Conservation (phyloP, 2,329 filamentous ascomycete genomes). For the Pseudohalonectria lignicola region DNA sequence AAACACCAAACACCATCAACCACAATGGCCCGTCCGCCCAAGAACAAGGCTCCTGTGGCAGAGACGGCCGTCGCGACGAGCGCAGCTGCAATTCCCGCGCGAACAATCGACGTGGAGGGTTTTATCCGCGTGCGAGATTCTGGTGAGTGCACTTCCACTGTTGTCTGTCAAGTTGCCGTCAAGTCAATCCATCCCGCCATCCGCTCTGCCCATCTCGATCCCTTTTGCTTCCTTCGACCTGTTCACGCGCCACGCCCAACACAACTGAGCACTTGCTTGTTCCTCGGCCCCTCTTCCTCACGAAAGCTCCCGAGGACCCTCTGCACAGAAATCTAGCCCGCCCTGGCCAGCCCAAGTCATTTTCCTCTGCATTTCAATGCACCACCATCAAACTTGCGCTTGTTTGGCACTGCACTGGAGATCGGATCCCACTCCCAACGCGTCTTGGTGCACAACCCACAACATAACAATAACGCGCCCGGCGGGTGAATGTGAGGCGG, state of each 20-base stretch:
- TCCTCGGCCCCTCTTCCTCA: neutral
- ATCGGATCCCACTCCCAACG: neutral
- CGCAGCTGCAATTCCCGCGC: slow-evolving; percentile 17
- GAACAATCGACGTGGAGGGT: slow-evolving; percentile 56
- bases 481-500: no score
- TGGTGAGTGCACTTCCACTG: slow-evolving; percentile 40
- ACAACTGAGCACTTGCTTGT: neutral
- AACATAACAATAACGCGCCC: neutral
- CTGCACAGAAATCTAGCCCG: no score
- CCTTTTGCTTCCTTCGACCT: no score
- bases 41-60: slow-evolving; percentile 11
- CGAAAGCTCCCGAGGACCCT: neutral
- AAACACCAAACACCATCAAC: slow-evolving; percentile 8
- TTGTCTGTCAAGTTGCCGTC: slow-evolving; percentile 6
- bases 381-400: slow-evolving; percentile 3
- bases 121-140: slow-evolving; percentile 73
- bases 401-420: slow-evolving; percentile 1
- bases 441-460: neutral
- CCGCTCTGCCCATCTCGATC: neutral
- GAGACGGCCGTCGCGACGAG: slow-evolving; percentile 15
- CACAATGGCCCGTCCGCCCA: slow-evolving; percentile 13
- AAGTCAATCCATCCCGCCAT: slow-evolving; percentile 5
- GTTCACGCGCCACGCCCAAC: neutral
- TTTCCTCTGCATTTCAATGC: slow-evolving; percentile 2
- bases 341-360: no score